These are phyloP conservation scores for Oehlia diaphana DNA, from an alignment of 192 early-diverging fungal genomes.

Conservation along the genomic window DNA sequence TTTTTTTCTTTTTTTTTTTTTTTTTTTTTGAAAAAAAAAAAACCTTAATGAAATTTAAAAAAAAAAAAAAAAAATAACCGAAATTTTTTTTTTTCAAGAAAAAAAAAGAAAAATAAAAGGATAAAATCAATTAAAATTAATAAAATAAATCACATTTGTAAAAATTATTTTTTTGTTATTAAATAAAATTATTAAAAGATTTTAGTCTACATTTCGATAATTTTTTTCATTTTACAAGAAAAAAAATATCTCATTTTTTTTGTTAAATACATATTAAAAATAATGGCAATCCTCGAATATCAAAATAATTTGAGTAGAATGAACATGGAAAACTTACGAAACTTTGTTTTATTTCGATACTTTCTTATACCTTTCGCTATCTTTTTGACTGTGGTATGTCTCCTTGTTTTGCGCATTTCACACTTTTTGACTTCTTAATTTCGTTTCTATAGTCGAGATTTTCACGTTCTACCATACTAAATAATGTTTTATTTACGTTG, in stretches of 20 bases:
- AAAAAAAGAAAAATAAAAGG: not conserved
- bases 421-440: not conserved
- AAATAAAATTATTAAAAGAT: not conserved
- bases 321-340: not conserved
- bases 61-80: not conserved
- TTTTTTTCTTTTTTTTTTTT: too few relatives aligned
- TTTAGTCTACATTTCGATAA: too few relatives aligned
- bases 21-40: not conserved
- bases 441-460: not conserved
- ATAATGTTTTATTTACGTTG: not conserved
- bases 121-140: not conserved
- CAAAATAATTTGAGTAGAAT: not conserved
- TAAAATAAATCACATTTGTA: not conserved
- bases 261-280: not conserved
- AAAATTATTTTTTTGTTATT: not conserved
- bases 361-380: constrained; percentile 6
- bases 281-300: constrained; percentile 9
- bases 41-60: not conserved
- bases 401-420: not conserved
- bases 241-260: not conserved
- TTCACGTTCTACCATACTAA: not conserved
- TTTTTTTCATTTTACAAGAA: not conserved
- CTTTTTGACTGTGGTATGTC: constrained; percentile 18
- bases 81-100: not conserved
- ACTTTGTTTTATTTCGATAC: not conserved